Base-by-base conservation (phyloP, 108 stramenopile genomes). In the Discostella stelligeroides region DNA sequence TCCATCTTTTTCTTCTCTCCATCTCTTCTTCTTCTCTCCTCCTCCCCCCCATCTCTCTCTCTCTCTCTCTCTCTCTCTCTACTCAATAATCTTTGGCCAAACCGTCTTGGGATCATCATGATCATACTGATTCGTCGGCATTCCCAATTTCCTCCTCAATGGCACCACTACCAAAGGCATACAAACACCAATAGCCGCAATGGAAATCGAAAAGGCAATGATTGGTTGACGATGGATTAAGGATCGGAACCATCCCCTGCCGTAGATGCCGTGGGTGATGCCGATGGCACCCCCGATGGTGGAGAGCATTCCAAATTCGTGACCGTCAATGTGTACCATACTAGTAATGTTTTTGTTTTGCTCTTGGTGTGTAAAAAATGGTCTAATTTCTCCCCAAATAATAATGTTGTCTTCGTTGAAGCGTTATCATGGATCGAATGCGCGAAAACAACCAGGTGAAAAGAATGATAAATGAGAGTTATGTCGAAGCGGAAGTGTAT, bases 101-200 rank as follows among this genome's bases (percentile, higher is more conserved):
- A 84, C 84, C n/a, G 81, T 79, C 29, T 77, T 77, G 7, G 83
- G 83, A 62, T 76, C 42, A 10, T 63, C 45, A 45, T 86, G 76
- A 76, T 94, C 90, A 75, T 91, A 94, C 76, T 94, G 92, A 72
- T 95, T 90, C 25, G 94, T 95, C 1, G 94, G 90, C 45, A 92
- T 54, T 43, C 87, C 87, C 75, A 95, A 37, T n/a, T 64, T 60
- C 51, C 86, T 85, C 74, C 94, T 80, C 24, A 95, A 73, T 6
- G 89, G 94, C 45, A 88, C 78, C 61, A 91, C 79, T 10, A 89
- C 74, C 43, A 95, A 63, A 0, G 90, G 90, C 70, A 92, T 59
- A 37, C 54, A 43, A 55, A 95, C 20, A 9, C 89, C 94, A 18
- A 83, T 67, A 1, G 53, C 53, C 7, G 70, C 90, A 72, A 91